Evolutionary conservation across 192 early-diverging fungal genomes (phyloP).

Genomic region (Backusella australiensis): DNA sequence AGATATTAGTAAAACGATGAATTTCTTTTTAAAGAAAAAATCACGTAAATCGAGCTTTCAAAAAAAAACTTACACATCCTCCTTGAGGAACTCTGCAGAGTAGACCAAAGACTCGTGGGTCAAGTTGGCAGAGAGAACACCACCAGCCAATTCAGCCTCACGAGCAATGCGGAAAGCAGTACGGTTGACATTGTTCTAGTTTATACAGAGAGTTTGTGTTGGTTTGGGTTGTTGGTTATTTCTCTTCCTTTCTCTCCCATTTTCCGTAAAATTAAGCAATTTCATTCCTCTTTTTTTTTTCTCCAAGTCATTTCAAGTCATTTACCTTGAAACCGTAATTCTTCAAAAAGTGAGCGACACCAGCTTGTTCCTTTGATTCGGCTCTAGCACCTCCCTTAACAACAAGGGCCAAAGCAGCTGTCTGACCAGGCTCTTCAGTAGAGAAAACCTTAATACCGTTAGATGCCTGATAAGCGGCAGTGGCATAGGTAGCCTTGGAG

Average conservation of each 20-base stretch:
- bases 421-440: constrained; percentile 65
- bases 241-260: not conserved
- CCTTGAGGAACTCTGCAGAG: constrained; percentile 86
- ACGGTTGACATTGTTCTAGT: constrained; percentile 76
- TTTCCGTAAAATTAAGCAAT: not conserved
- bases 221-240: not conserved
- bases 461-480: constrained; percentile 42
- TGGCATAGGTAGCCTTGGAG: constrained; percentile 52
- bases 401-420: constrained; percentile 80
- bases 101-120: constrained; percentile 82
- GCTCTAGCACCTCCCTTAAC: constrained; percentile 85
- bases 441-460: constrained; percentile 66
- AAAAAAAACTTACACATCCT: constrained; percentile 71
- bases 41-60: not conserved
- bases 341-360: constrained; percentile 91
- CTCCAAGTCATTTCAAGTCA: not conserved
- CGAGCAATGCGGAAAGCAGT: constrained; percentile 84
- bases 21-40: not conserved
- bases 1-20: not conserved
- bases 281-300: not conserved
- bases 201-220: not conserved
- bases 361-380: constrained; percentile 71
- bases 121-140: constrained; percentile 74
- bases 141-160: constrained; percentile 91
- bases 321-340: constrained; percentile 83